Evolutionary conservation across 306 rosid species (phyloP).

Genomic region (Mimosa pudica): DNA sequence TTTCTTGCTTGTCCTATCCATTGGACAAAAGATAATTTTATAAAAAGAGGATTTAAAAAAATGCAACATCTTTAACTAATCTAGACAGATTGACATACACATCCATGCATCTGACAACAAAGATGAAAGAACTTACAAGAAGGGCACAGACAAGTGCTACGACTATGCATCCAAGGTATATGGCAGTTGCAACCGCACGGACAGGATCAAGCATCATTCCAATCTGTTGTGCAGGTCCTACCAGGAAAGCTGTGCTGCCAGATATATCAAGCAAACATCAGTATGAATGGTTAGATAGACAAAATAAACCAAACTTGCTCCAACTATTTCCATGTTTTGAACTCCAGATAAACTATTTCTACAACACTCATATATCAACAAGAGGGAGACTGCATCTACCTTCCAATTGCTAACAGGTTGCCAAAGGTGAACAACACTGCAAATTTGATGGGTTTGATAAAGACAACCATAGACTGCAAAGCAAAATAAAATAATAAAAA

Average conservation of each 20-base stretch:
- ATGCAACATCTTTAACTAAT: not conserved
- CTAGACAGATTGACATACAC: not conserved
- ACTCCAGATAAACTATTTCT: conserved; percentile 11
- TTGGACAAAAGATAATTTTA: not conserved
- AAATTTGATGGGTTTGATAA: conserved; percentile 83
- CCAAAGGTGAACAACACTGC: conserved; percentile 85
- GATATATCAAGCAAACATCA: conserved; percentile 37
- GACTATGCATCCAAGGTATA: conserved; percentile 86
- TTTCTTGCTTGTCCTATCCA: conserved; percentile 11
- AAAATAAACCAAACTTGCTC: conserved; percentile 5
- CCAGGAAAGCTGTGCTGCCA: conserved; percentile 95
- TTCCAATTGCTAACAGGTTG: conserved; percentile 91
- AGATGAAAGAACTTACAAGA: conserved; percentile 56
- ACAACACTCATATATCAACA: conserved; percentile 16
- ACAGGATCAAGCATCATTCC: conserved; percentile 87
- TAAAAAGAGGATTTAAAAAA: not conserved
- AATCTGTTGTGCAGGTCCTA: conserved; percentile 75
- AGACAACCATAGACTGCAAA: conserved; percentile 85
- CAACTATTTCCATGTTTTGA: conserved; percentile 4
- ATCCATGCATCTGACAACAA: not conserved
- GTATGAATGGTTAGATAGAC: conserved; percentile 14
- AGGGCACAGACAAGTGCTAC: conserved; percentile 89
- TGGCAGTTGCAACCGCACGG: conserved; percentile 75
- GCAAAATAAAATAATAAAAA: conserved; percentile 34
- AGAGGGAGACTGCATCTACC: conserved; percentile 55